These are phyloP conservation scores for Candida arabinofermentans DNA, from an alignment of 805 yeast species.

Conservation along the genomic window DNA sequence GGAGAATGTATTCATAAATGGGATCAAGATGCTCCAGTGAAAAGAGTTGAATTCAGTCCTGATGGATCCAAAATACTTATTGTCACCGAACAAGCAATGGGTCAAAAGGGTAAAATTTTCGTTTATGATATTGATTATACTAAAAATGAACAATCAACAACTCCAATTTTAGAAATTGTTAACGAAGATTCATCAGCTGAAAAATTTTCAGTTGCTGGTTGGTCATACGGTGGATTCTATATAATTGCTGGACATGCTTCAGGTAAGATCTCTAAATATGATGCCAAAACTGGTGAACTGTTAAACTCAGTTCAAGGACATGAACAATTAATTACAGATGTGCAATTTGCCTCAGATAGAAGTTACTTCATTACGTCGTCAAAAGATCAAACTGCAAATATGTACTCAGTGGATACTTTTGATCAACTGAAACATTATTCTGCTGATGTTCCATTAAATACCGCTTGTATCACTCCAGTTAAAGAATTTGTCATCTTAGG, in stretches of 20 bases:
- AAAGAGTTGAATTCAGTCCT: slow-evolving; percentile 83
- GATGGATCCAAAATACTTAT: slow-evolving; percentile 65
- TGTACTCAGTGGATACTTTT: slow-evolving; percentile 75
- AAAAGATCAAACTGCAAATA: slow-evolving; percentile 80
- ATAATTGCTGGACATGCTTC: slow-evolving; percentile 86
- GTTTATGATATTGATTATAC: slow-evolving; percentile 57
- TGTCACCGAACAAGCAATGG: slow-evolving; percentile 91
- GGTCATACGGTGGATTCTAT: slow-evolving; percentile 72
- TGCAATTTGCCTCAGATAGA: slow-evolving; percentile 83
- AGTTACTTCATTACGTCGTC: slow-evolving; percentile 91
- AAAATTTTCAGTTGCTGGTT: slow-evolving; percentile 78
- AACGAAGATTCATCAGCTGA: slow-evolving; percentile 43
- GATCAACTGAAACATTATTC: slow-evolving; percentile 67
- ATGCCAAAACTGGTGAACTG: slow-evolving; percentile 70
- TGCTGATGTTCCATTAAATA: slow-evolving; percentile 91
- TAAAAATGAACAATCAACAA: slow-evolving; percentile 40
- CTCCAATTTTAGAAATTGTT: slow-evolving; percentile 56
- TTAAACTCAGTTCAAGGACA: slow-evolving; percentile 60
- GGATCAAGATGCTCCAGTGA: slow-evolving; percentile 79
- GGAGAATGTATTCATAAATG: slow-evolving; percentile 76
- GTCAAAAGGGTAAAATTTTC: slow-evolving; percentile 70
- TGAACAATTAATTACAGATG: slow-evolving; percentile 75
- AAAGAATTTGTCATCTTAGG: slow-evolving; percentile 92
- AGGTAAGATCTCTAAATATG: slow-evolving; percentile 79
- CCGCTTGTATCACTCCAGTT: slow-evolving; percentile 90